Base-by-base conservation (phyloP, 2,329 filamentous ascomycete genomes). In the Chaetomiaceae sp. region DNA sequence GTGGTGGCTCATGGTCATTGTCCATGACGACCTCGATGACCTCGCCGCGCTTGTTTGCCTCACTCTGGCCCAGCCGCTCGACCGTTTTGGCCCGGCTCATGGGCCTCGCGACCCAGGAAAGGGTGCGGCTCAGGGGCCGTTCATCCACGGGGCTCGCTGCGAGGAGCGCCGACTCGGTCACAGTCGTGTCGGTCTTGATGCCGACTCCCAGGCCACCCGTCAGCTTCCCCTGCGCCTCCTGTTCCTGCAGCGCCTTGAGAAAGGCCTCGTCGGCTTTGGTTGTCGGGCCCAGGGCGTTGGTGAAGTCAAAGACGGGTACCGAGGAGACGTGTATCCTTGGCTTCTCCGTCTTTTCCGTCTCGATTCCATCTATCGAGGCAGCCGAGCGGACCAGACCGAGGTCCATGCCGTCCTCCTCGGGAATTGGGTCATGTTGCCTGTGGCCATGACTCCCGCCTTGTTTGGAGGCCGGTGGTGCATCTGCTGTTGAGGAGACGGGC, bases 121-220 rank as follows among this genome's bases (percentile, higher is more conserved):
- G 71, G 1, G 73, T 70, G 21, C 70, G 66, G 2, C 70, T 67
- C 31, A 74, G 38, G 3, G 60, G 59, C 12, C 68, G 65, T 50
- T 68, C 66, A 1, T 66, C 54, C 3, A 65, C 58, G 3, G 68
- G 60, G 5, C 60, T 65, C 3, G 63, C 59, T 2, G 73, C 67
- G 14, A 79, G 58, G 25, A 83, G 67, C n/a, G 81, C 74, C 0
- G 71, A 70, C 57, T 75, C 73, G 19, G 65, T 73, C 16, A 84
- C 66, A 2, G 63, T 73, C 3, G 70, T 65, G 21, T 74, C 70
- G 0, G 78, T 70, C 21, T 64, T 70, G 55, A 78, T 75, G 2
- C 81, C 81, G 30, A 68, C 66, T 2, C 81, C 81, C 10, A 84
- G 59, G 0, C 81, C 81, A n/a, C 79, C 77, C 0, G 79, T 83